Conservation (phyloP, 1,284 basidiomycete species). For the Pisolithus thermaeus region DNA sequence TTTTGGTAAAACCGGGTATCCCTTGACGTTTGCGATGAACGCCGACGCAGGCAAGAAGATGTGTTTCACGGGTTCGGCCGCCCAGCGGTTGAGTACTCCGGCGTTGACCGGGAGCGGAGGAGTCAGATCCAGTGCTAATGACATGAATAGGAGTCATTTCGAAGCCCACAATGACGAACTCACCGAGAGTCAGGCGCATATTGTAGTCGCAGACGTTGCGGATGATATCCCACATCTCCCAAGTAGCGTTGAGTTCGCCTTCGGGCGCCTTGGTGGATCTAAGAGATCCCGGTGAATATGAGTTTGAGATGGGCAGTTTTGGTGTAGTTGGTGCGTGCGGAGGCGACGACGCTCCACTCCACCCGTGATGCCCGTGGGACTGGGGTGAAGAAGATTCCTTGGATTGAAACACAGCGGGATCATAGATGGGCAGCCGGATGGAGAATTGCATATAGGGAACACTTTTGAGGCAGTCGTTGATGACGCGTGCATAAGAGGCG, state of each 20-base stretch:
- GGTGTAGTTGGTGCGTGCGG: conserved; percentile 26
- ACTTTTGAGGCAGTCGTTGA: conserved; percentile 72
- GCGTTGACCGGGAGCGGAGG: conserved; percentile 74
- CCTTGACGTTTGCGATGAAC: conserved; percentile 95
- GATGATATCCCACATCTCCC: conserved; percentile 98
- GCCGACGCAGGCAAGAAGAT: conserved; percentile 85
- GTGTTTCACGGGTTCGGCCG: conserved; percentile 84
- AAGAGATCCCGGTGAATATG: conserved; percentile 13
- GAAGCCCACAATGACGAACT: conserved; percentile 4
- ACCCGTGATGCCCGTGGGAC: conserved; percentile 16
- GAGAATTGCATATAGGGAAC: conserved; percentile 72
- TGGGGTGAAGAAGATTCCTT: conserved; percentile 24
- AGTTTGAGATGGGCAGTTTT: conserved; percentile 28
- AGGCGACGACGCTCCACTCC: conserved; percentile 14
- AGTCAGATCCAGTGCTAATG: conserved; percentile 81
- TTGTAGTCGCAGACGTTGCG: conserved; percentile 86
- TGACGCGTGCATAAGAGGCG: conserved; percentile 88
- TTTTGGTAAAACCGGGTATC: conserved; percentile 95
- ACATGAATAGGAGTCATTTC: conserved; percentile 10
- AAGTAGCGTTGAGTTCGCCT: conserved; percentile 75
- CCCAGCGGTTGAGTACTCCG: conserved; percentile 78
- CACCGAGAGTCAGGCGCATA: conserved; percentile 76
- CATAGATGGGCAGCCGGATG: conserved; percentile 81
- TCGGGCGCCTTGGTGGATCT: conserved; percentile 34
- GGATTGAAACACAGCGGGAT: conserved; percentile 53